A percentile compares a stretch with the other conserved stretches of the same genome.
Conservation (phyloP, 2,329 filamentous ascomycete genomes). For the Hawksworthiomyces lignivorus region DNA sequence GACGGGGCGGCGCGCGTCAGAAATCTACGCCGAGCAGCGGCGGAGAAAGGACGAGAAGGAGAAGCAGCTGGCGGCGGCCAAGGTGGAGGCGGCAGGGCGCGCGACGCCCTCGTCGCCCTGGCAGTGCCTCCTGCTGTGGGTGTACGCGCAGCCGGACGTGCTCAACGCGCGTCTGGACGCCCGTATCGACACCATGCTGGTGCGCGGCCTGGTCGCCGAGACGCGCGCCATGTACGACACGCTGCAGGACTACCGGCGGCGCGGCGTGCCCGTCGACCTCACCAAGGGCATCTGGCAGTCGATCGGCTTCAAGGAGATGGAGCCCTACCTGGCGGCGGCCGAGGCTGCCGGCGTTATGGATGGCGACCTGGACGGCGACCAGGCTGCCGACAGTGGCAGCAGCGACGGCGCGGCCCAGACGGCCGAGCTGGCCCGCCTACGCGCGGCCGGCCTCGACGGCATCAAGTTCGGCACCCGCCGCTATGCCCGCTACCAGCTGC, state of each 20-base stretch:
- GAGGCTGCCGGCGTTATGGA: not conserved
- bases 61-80: constrained; percentile 2
- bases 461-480: constrained; percentile 79
- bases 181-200: constrained; percentile 79
- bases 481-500: constrained; percentile 76
- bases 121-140: constrained; percentile 73
- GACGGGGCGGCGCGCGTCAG: constrained; percentile 73
- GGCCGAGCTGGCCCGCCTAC: constrained; percentile 47
- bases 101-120: constrained; percentile 26
- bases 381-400: not conserved
- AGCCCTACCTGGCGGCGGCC: constrained; percentile 50
- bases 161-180: constrained; percentile 64
- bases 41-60: constrained; percentile 12
- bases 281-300: constrained; percentile 90
- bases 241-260: constrained; percentile 24
- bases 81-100: not conserved
- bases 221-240: constrained; percentile 37
- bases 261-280: constrained; percentile 55
- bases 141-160: constrained; percentile 63
- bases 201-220: constrained; percentile 43
- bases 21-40: constrained; percentile 77
- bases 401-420: constrained; percentile 6
- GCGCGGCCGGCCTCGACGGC: constrained; percentile 55
- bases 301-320: constrained; percentile 91
- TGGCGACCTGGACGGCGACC: not conserved